Conservation (phyloP, 257 asterid species). For the Marsdenia floribunda region DNA sequence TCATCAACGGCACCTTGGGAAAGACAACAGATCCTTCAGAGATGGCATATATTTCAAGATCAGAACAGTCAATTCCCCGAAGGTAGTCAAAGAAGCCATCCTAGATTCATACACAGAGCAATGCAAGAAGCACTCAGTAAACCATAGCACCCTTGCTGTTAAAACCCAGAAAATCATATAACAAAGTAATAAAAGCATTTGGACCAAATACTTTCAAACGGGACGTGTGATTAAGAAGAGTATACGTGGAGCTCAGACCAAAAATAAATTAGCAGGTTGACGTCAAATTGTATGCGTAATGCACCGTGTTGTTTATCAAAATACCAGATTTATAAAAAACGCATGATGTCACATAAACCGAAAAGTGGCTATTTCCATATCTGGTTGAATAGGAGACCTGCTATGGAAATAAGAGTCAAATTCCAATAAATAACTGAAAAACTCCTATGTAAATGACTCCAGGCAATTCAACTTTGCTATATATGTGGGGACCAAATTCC, state of each 20-base stretch:
- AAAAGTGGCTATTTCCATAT: neutral
- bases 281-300: neutral
- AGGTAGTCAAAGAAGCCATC: conserved; percentile 81
- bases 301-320: neutral
- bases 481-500: neutral
- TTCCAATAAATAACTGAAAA: neutral
- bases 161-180: neutral
- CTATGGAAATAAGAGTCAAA: neutral
- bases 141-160: neutral
- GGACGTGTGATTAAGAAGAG: neutral
- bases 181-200: neutral
- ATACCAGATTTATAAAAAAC: neutral
- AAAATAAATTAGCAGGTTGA: neutral
- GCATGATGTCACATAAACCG: neutral
- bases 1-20: conserved; percentile 93
- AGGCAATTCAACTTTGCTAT: conserved; percentile 1
- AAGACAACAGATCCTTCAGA: conserved; percentile 93
- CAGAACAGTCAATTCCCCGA: conserved; percentile 70
- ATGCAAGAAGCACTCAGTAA: conserved; percentile 5
- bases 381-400: neutral
- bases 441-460: neutral
- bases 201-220: neutral
- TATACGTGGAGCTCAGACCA: neutral
- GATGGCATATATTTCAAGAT: conserved; percentile 88
- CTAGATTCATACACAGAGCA: conserved; percentile 35